Conservation (phyloP, 2,329 filamentous ascomycete genomes). For the Epichloe sp. region DNA sequence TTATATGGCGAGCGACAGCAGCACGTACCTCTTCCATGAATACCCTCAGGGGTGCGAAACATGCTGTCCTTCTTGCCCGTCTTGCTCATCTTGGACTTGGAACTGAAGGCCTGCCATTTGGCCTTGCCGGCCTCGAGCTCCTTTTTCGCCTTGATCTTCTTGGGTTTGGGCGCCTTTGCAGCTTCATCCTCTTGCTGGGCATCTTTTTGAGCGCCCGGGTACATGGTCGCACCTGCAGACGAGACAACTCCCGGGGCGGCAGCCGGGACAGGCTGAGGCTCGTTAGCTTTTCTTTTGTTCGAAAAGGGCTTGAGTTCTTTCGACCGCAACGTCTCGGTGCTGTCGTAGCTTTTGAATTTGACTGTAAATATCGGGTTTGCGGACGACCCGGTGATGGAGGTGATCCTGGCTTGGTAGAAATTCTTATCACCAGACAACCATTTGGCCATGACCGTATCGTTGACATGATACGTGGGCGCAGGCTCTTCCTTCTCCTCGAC, state of each 20-base stretch:
- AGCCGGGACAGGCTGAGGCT: slow-evolving; percentile 40
- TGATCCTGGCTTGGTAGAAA: slow-evolving; percentile 88
- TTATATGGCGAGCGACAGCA: neutral
- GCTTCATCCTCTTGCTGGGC: slow-evolving; percentile 51
- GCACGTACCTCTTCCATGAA: slow-evolving; percentile 67
- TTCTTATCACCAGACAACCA: slow-evolving; percentile 81
- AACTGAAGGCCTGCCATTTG: slow-evolving; percentile 89
- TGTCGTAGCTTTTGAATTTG: slow-evolving; percentile 86
- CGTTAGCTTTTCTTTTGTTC: slow-evolving; percentile 79
- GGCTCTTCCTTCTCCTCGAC: slow-evolving; percentile 39
- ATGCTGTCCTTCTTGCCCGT: slow-evolving; percentile 79
- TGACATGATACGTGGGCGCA: slow-evolving; percentile 60
- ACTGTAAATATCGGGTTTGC: slow-evolving; percentile 86
- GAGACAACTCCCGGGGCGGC: slow-evolving; percentile 32
- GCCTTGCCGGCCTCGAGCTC: slow-evolving; percentile 81
- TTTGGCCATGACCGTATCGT: slow-evolving; percentile 80
- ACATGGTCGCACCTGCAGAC: slow-evolving; percentile 43
- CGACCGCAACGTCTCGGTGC: slow-evolving; percentile 66
- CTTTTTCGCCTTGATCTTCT: slow-evolving; percentile 83
- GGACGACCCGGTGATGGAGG: slow-evolving; percentile 84
- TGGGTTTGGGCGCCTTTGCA: slow-evolving; percentile 62
- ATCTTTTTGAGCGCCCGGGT: slow-evolving; percentile 48
- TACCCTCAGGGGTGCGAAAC: slow-evolving; percentile 83
- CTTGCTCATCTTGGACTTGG: slow-evolving; percentile 60
- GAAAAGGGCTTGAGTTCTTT: slow-evolving; percentile 74